phyloP scores from a whole-genome alignment of 768 basidiomycete genomes.

The Tulasnella sp. region DNA sequence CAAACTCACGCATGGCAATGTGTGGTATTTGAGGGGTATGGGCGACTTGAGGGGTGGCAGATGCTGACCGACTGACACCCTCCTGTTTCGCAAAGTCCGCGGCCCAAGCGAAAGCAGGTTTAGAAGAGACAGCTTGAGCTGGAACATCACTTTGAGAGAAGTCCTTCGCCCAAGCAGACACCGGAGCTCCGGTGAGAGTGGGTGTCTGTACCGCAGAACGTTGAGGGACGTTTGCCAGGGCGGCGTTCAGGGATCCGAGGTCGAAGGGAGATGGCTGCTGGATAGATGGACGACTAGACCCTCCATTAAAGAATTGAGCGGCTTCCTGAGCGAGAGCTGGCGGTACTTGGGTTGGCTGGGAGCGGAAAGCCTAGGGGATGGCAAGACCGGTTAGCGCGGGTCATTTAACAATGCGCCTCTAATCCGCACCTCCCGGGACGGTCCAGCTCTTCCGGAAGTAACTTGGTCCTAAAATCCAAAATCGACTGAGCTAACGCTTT shows the following conservation, averaged over 20 bases:
- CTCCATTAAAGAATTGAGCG: constrained; percentile 45
- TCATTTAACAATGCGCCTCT: background rate
- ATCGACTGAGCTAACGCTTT: too few relatives aligned
- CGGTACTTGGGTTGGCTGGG: constrained; percentile 31
- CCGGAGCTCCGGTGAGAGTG: background rate
- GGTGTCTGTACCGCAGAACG: background rate
- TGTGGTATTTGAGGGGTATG: background rate
- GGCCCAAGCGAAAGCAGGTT: constrained; percentile 7
- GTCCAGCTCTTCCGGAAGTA: constrained; percentile 44
- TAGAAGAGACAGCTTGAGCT: background rate
- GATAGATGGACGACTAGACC: background rate
- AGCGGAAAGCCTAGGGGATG: constrained; percentile 43
- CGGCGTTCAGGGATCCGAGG: background rate
- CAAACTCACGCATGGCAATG: background rate
- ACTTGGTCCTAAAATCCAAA: constrained; percentile 69
- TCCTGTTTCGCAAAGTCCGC: constrained; percentile 12
- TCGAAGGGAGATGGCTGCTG: constrained; percentile 7
- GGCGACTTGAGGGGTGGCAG: background rate
- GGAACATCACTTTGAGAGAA: background rate
- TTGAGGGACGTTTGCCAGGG: background rate
- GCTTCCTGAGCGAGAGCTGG: constrained; percentile 50
- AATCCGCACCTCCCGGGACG: constrained; percentile 49
- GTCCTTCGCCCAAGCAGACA: background rate
- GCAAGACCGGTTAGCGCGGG: background rate
- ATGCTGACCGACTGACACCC: background rate